Base-by-base conservation (phyloP, 1,284 basidiomycete species). In the Apiotrichum porosum region DNA sequence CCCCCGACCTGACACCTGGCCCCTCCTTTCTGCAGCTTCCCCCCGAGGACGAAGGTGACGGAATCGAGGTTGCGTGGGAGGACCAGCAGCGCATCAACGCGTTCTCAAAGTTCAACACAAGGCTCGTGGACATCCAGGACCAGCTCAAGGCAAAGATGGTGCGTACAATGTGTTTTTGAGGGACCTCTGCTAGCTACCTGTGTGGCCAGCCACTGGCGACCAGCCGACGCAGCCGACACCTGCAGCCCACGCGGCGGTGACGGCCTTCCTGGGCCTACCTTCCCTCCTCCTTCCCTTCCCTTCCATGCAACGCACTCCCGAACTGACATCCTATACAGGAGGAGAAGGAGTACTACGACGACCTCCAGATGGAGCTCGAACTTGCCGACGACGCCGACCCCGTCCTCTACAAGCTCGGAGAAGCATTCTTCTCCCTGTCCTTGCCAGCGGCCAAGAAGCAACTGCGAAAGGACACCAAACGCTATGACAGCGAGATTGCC, bases 41-140 rank as follows among this genome's bases (percentile, higher is more conserved):
- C 55, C 84, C 88, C 63, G 85, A 89, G 49, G 88, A 92, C 71
- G 80, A 76, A 47, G 82, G 85, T 44, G 88, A 92, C 60, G 81
- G 83, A 31, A 76, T 78, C 51, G 88, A 94, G 70, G 92, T 97
- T 41, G 89, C 88, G 22, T 94, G 90, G 91, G 88, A 92, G 79
- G 93, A 98, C 72, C 93, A 97, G 72, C 83, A 91, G 62, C 79
- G 81, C 17, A 98, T 97, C 76, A 97, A 88, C 74, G 79, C 81
- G 0, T 97, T 98, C 70, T 94, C 89, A 0, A 92, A 91, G 65
- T 78, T 94, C 38, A 97, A 97, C 69, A 83, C 82, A 6, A 81
- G 88, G 34, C 71, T 87, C 48, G 79, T 82, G 10, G 79, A 81
- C 37, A 78, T 92, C 33, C 81, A 86, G 58, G 88, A 86, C 49